Percentiles rank a stretch among this genome's conserved stretches.
Evolutionary conservation across 2,329 filamentous ascomycete genomes (phyloP).

Genomic region (Emmonsia crescens): DNA sequence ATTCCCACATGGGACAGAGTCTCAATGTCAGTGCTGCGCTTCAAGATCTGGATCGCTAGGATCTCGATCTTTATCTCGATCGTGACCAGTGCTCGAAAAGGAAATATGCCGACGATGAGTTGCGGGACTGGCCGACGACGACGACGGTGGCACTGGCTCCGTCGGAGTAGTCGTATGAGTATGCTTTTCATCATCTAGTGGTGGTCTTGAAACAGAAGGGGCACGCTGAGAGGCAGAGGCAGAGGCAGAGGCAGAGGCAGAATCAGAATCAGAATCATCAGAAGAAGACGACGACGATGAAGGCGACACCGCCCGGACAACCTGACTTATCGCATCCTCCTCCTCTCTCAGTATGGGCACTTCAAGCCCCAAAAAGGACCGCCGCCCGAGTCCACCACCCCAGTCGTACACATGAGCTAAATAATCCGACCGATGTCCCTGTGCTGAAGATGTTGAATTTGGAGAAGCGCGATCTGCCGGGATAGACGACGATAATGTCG

Average conservation of each 20-base stretch:
- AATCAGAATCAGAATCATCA: background rate
- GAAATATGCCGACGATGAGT: background rate
- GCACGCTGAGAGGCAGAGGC: background rate
- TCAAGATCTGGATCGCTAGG: background rate
- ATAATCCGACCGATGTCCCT: background rate
- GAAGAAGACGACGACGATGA: background rate
- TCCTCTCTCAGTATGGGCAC: slow-evolving; percentile 1
- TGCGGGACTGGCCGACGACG: background rate
- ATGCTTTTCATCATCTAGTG: background rate
- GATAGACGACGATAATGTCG: background rate
- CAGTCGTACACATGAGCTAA: background rate
- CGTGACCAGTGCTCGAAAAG: background rate
- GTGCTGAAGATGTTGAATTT: background rate
- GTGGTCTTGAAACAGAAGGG: background rate
- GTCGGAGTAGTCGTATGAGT: background rate
- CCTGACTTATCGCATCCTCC: background rate
- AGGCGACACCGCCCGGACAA: background rate
- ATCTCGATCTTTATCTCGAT: background rate
- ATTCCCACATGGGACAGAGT: too few species aligned
- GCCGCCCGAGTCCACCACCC: background rate
- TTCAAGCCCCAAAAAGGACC: background rate
- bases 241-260: background rate
- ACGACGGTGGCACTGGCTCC: background rate
- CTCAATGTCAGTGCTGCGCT: background rate
- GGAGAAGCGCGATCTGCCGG: background rate